phyloP scores from a whole-genome alignment of 2,329 filamentous ascomycete genomes.

The Microascus cirrosus region DNA sequence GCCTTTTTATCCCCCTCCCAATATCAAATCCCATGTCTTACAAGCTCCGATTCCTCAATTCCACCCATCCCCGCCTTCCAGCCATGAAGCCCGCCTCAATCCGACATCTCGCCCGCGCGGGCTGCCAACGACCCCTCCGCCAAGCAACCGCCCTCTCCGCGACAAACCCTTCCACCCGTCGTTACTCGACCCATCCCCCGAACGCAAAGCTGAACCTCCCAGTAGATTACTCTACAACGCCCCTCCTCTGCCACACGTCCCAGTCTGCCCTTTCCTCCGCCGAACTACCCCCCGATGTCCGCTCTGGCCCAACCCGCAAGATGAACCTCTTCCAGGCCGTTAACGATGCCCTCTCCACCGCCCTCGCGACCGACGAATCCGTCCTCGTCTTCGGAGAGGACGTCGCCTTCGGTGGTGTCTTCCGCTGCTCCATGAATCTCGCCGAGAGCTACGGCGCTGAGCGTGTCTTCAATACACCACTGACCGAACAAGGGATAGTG shows the following conservation, averaged over 20 bases:
- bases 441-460: conserved; percentile 78
- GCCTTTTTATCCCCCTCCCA: background rate
- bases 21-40: background rate
- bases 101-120: background rate
- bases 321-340: conserved; percentile 93
- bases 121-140: background rate
- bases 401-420: conserved; percentile 93
- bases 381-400: conserved; percentile 94
- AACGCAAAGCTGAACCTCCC: conserved; percentile 68
- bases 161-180: conserved; percentile 8
- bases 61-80: background rate
- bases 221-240: conserved; percentile 74
- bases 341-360: conserved; percentile 77
- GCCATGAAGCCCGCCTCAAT: background rate
- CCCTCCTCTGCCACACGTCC: conserved; percentile 70
- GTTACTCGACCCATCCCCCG: conserved; percentile 45
- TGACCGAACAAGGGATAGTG: conserved; percentile 88
- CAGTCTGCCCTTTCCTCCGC: conserved; percentile 58
- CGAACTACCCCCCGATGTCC: conserved; percentile 57
- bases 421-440: conserved; percentile 85
- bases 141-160: background rate
- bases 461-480: conserved; percentile 90
- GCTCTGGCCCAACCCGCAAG: conserved; percentile 63
- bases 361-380: conserved; percentile 71
- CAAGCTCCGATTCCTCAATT: background rate